Evolutionary conservation across 345 rosid species (phyloP), one percentile per base, ranked within the genome.

Genomic region (Lumnitzera littorea): DNA sequence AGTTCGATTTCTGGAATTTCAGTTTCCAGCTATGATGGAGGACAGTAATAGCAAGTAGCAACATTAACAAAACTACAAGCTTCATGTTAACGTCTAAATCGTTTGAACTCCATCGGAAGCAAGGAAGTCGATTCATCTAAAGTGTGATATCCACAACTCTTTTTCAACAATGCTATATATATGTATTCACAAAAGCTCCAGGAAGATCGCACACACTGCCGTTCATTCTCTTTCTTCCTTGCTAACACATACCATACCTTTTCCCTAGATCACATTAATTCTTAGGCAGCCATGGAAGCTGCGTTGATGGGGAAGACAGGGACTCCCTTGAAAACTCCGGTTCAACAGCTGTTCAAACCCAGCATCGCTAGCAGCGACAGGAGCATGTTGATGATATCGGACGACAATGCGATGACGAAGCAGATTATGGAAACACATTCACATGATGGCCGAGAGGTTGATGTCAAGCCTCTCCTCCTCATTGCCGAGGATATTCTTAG

Each of bases 401-500:
- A 91, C 47, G 97, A 85, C 59, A 65, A 67, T 48, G 68, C 73
- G 48, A 70, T 87, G 90, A 60, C 79, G 63, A 85, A 79, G 74
- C 84, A 76, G 76, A 78, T 90, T 58, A 70, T 69, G 62, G 67
- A 68, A 31, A 76, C 91, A 56, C 91, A 87, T 62, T 31, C 66
- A 57, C 97, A 91, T 15, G 95, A 85, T 50, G 91, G 81, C 58
- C 36, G 71, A 13, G 76, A 58, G 57, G 67, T 85, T 27, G 80
- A 90, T 50, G 87, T 82, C 76, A 81, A 63, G 55, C 76, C 88
- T 27, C 82, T 90, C 62, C 82, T 90, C 62, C 55, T 46, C n/a
- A 61, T 90, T 17, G 82, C 82, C 61, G 84, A 90, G 66, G 88
- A 83, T 72, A 87, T 90, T 49, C 86, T 90, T 55, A 72, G 69